Conservation (phyloP, 768 basidiomycete species). For the Megacollybia marginata region DNA sequence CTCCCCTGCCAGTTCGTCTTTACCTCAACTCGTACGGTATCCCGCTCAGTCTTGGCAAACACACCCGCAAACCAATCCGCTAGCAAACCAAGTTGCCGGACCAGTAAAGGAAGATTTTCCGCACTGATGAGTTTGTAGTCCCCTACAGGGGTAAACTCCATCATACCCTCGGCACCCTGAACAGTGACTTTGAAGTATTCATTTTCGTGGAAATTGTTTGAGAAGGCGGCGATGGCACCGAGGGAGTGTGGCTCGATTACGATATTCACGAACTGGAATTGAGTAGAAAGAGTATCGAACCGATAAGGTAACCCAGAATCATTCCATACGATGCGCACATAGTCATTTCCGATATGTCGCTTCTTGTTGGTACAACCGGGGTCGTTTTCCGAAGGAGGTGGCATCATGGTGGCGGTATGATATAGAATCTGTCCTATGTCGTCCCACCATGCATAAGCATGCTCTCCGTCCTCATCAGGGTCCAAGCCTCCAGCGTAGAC, state of each 20-base stretch:
- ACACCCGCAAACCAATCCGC: conserved; percentile 89
- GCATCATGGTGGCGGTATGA: conserved; percentile 87
- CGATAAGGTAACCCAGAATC: conserved; percentile 85
- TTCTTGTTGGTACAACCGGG: conserved; percentile 80
- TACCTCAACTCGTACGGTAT: conserved; percentile 67
- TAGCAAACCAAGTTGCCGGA: conserved; percentile 81
- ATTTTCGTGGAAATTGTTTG: conserved; percentile 77
- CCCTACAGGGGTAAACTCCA: conserved; percentile 89
- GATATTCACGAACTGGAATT: conserved; percentile 97
- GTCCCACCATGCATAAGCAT: conserved; percentile 99
- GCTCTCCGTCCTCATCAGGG: conserved; percentile 89
- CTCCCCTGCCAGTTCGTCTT: conserved; percentile 86
- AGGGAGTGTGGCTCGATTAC: conserved; percentile 91
- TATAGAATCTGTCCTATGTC: conserved; percentile 93
- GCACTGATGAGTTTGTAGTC: conserved; percentile 93
- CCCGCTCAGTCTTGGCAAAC: conserved; percentile 65
- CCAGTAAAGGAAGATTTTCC: conserved; percentile 75
- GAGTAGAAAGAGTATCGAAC: conserved; percentile 87
- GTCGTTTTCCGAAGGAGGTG: conserved; percentile 75
- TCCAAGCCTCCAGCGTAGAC: conserved; percentile 91
- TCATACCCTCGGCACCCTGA: conserved; percentile 84
- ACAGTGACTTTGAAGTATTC: conserved; percentile 95
- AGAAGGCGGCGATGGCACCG: conserved; percentile 79
- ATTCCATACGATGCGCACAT: conserved; percentile 95
- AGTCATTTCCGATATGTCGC: conserved; percentile 94